Evolutionary conservation across 352 stramenopile species (phyloP).

Genomic region (Globisporangium carolinianum): DNA sequence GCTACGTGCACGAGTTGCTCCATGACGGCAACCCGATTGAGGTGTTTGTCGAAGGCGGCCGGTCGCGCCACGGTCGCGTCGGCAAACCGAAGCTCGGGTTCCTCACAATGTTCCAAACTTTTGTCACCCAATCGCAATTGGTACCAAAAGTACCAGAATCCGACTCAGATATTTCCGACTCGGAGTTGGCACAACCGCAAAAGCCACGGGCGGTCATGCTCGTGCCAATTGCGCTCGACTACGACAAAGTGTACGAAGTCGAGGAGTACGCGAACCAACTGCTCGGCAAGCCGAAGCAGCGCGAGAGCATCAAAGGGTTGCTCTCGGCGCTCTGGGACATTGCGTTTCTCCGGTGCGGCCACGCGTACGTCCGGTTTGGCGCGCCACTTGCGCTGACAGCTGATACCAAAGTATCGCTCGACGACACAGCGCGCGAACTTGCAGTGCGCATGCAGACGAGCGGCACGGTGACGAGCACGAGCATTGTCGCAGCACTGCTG

Average conservation of each 20-base stretch:
- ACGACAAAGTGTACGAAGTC: slow-evolving; percentile 87
- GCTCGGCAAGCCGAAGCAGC: slow-evolving; percentile 80
- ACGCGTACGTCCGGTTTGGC: slow-evolving; percentile 84
- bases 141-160: slow-evolving; percentile 4
- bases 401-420: slow-evolving; percentile 26
- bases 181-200: too few relatives aligned
- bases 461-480: slow-evolving; percentile 70
- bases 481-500: slow-evolving; percentile 59
- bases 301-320: slow-evolving; percentile 68
- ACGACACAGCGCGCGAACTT: slow-evolving; percentile 44
- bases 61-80: slow-evolving; percentile 73
- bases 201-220: slow-evolving; percentile 57
- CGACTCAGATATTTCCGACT: too few relatives aligned
- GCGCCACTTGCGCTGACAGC: slow-evolving; percentile 49
- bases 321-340: slow-evolving; percentile 69
- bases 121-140: slow-evolving; percentile 20
- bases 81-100: slow-evolving; percentile 69
- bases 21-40: slow-evolving; percentile 77
- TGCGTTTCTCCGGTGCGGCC: slow-evolving; percentile 66
- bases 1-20: slow-evolving; percentile 82
- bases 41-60: slow-evolving; percentile 86
- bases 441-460: slow-evolving; percentile 67
- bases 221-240: slow-evolving; percentile 85
- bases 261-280: slow-evolving; percentile 83
- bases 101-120: slow-evolving; percentile 66